Conservation (phyloP, 1,284 basidiomycete genomes). For the Microbotryomycetes sp. region DNA sequence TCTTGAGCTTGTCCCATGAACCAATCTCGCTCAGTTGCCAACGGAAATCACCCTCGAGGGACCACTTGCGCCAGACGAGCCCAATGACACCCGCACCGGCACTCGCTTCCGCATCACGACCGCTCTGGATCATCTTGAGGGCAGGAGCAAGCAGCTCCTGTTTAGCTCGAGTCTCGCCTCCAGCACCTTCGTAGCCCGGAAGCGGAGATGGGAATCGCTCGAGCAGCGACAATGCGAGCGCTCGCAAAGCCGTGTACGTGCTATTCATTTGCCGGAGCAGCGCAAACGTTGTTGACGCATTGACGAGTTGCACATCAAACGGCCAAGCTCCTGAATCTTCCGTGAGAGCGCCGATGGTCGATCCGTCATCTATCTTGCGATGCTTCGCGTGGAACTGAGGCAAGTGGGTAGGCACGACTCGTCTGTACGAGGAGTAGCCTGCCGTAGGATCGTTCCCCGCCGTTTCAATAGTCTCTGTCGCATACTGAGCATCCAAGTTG, state of each 20-base stretch:
- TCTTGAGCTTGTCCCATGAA: constrained; percentile 13
- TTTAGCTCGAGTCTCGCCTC: constrained; percentile 14
- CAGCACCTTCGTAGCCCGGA: constrained; percentile 24
- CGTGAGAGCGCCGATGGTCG: neutral
- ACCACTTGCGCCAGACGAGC: constrained; percentile 33
- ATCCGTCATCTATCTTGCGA: constrained; percentile 1
- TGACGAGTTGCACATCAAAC: constrained; percentile 20
- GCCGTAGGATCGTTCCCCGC: constrained; percentile 2
- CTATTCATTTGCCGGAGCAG: constrained; percentile 22
- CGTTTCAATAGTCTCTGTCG: neutral
- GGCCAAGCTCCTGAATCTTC: constrained; percentile 12
- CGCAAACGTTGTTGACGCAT: constrained; percentile 15
- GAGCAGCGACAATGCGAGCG: constrained; percentile 20
- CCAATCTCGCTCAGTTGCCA: constrained; percentile 21
- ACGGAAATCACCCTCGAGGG: constrained; percentile 26
- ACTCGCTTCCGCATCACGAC: constrained; percentile 27
- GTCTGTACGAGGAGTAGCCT: constrained; percentile 25
- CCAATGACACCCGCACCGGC: constrained; percentile 35
- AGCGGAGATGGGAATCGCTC: constrained; percentile 28
- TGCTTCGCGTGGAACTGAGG: constrained; percentile 23
- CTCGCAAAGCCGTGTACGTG: constrained; percentile 25
- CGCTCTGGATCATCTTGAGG: constrained; percentile 29
- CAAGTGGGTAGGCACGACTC: constrained; percentile 13
- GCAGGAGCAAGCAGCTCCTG: constrained; percentile 22
- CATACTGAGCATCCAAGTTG: constrained; percentile 16